These are phyloP conservation scores for Colletotrichum gloeosporioides DNA, from an alignment of 2,329 filamentous ascomycete genomes.

Conservation along the genomic window DNA sequence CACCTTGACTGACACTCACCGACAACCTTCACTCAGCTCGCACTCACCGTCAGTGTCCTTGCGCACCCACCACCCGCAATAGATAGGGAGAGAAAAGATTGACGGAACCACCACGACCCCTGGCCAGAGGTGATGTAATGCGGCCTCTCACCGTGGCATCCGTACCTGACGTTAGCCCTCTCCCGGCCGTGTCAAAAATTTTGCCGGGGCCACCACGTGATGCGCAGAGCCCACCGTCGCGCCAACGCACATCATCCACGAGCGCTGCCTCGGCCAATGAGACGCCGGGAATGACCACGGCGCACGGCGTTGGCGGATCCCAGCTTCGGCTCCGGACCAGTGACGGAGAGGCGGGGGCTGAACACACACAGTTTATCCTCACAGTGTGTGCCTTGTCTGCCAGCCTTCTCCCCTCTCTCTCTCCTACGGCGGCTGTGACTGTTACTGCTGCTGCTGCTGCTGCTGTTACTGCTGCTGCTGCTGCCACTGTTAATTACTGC, in stretches of 20 bases:
- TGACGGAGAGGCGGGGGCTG: conserved; percentile 15
- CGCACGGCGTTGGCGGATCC: background rate
- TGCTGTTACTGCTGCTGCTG: background rate
- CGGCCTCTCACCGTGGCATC: background rate
- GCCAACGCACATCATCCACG: background rate
- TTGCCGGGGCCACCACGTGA: conserved; percentile 15
- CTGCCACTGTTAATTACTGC: background rate
- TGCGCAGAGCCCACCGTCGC: background rate
- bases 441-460: background rate
- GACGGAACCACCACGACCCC: background rate
- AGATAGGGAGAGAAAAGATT: background rate
- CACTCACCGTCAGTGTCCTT: background rate
- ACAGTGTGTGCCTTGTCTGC: background rate
- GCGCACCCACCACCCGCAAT: background rate
- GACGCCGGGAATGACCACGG: background rate
- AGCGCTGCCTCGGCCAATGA: background rate
- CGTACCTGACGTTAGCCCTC: background rate
- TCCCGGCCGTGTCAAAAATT: conserved; percentile 1
- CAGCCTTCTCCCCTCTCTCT: background rate
- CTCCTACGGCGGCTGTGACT: background rate
- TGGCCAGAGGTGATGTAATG: conserved; percentile 8
- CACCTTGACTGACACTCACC: background rate
- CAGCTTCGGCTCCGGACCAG: conserved; percentile 17
- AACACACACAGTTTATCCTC: conserved; percentile 4
- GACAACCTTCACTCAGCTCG: background rate